Conservation (phyloP, 345 rosid species). For the Eucalyptus marginata region DNA sequence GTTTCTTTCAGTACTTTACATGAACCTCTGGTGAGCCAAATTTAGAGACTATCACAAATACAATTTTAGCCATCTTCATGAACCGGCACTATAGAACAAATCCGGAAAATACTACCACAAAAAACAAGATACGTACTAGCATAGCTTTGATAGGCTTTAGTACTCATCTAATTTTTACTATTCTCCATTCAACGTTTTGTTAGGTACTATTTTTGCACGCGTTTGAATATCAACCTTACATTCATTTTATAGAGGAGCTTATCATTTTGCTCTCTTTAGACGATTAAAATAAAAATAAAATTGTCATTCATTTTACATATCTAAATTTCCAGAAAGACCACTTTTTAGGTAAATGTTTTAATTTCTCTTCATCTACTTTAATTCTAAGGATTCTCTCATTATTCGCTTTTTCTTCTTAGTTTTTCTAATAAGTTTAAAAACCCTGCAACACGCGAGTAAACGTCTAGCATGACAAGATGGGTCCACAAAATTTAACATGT, state of each 20-base stretch:
- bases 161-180: not conserved
- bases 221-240: not conserved
- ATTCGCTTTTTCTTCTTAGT: not conserved
- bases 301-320: not conserved
- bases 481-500: not conserved
- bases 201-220: not conserved
- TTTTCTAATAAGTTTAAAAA: not conserved
- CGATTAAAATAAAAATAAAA: accelerated
- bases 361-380: not conserved
- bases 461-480: not conserved
- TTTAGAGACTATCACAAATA: not conserved
- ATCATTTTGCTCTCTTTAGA: not conserved
- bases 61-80: not conserved
- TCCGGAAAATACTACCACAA: not conserved
- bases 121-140: not conserved
- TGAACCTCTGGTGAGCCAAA: not conserved
- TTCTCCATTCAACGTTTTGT: not conserved
- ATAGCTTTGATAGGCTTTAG: not conserved
- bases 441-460: not conserved
- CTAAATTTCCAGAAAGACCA: not conserved
- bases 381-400: not conserved
- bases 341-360: not conserved
- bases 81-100: not conserved
- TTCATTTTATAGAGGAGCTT: not conserved
- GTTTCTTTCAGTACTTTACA: not conserved